Base-by-base conservation (phyloP, 495 filamentous ascomycete species). In the Aspergillus biplanus region DNA sequence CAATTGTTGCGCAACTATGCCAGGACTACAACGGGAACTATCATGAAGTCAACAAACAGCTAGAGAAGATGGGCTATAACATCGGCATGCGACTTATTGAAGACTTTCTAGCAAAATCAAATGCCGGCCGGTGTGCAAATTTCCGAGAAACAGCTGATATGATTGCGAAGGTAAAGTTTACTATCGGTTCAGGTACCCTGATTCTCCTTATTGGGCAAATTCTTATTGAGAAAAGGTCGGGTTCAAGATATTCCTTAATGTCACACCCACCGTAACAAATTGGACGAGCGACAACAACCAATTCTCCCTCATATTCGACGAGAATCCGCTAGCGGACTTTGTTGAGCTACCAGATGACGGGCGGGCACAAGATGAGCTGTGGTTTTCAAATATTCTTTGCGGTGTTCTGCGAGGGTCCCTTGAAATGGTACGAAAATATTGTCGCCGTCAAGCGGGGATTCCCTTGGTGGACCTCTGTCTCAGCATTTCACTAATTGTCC, bases 61-160 rank as follows among this genome's bases (percentile, higher is more conserved):
- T 99, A 50, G 95, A 99, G 71, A 96, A 92, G 78, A 99, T 99
- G 95, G 95, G 95, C 42, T 97, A 98, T 82, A 97, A 97, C 67
- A 98, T 99, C 62, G 95, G 95, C 7, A 84, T 98, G 75, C 90
- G 95, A 32, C 80, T 99, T 67, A 97, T 99, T 73, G 95, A 99
- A 68, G 95, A 99, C 74, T 99, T 97, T 73, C 87, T 99, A 44
- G 95, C 95, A 65, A 97, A 97, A 76, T 92, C 92, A 12, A 92
- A 89, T 63, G 90, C 90, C 15, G 91, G 92, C 70, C 85, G 92
- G 60, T 99, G 95, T 77, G 85, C 88, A 63, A 97, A 95, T 75
- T 97, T 99, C 68, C 83, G 89, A 61, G 95, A 99, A 73, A 97
- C 95, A 16, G 94, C 93, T 44, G 95, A 99, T 78, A 95, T 92